phyloP scores from a whole-genome alignment of 176 grass and related monocot genomes.

The Musa troglodytarum region DNA sequence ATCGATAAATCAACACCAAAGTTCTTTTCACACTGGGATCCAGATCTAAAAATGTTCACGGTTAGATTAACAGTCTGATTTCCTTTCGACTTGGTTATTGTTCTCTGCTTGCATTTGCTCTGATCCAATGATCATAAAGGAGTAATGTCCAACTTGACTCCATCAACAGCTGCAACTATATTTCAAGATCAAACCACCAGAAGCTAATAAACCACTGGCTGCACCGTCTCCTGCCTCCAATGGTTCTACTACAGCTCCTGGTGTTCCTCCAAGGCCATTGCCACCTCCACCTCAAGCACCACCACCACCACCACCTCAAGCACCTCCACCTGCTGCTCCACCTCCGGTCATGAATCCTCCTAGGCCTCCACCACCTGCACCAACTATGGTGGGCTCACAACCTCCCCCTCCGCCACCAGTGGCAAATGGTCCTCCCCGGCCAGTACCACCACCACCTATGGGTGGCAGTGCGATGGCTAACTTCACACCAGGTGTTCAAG shows the following conservation, averaged over 20 bases:
- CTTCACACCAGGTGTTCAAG: constrained; percentile 47
- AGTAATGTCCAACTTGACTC: background rate
- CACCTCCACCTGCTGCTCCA: constrained; percentile 37
- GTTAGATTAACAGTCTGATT: constrained; percentile 23
- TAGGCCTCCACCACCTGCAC: constrained; percentile 47
- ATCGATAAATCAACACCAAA: constrained; percentile 82
- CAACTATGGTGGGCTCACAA: constrained; percentile 23
- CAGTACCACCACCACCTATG: constrained; percentile 57
- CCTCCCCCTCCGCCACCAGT: constrained; percentile 54
- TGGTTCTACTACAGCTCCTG: constrained; percentile 40
- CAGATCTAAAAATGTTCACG: constrained; percentile 84
- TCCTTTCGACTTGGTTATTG: constrained; percentile 1
- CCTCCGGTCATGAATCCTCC: constrained; percentile 39
- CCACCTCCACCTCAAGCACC: constrained; percentile 40
- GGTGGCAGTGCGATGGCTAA: constrained; percentile 42
- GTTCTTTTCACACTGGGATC: constrained; percentile 98
- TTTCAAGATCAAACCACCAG: constrained; percentile 69
- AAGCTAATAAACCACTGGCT: constrained; percentile 57
- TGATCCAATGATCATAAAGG: background rate
- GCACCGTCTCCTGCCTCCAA: constrained; percentile 52
- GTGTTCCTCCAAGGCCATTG: constrained; percentile 51
- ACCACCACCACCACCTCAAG: constrained; percentile 45
- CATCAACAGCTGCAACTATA: constrained; percentile 69
- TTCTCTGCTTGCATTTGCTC: background rate
- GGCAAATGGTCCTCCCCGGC: constrained; percentile 58